Evolutionary conservation across 1,139 yeast genomes (phyloP).

Genomic region (Hemisphaericaspora xylanilytica): DNA sequence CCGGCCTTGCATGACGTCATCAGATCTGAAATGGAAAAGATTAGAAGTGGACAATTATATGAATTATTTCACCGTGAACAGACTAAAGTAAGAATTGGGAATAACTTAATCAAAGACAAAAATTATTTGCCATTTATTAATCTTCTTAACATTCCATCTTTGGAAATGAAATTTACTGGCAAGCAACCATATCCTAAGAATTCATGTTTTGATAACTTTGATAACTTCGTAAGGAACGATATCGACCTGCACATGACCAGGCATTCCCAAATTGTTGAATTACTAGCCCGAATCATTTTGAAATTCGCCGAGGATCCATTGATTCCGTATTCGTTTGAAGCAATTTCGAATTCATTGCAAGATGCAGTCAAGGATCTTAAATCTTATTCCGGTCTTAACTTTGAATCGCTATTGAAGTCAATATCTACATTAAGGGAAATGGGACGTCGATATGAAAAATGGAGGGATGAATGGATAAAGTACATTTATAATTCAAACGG

Average conservation of each 20-base stretch:
- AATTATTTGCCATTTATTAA: slow-evolving; percentile 70
- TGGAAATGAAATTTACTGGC: slow-evolving; percentile 51
- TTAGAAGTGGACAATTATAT: slow-evolving; percentile 22
- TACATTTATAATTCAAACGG: slow-evolving; percentile 34
- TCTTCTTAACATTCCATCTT: slow-evolving; percentile 65
- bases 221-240: slow-evolving; percentile 43
- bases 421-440: slow-evolving; percentile 23
- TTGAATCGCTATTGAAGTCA: slow-evolving; percentile 24
- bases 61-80: slow-evolving; percentile 21
- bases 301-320: slow-evolving; percentile 70
- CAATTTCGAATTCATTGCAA: slow-evolving; percentile 46
- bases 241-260: slow-evolving; percentile 58
- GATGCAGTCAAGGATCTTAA: slow-evolving; percentile 49
- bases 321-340: slow-evolving; percentile 63
- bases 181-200: slow-evolving; percentile 49
- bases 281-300: slow-evolving; percentile 53
- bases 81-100: slow-evolving; percentile 29
- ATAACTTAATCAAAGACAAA: slow-evolving; percentile 50
- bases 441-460: slow-evolving; percentile 33
- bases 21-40: slow-evolving; percentile 37
- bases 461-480: slow-evolving; percentile 57
- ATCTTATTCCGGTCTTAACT: slow-evolving; percentile 23
- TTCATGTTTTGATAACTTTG: slow-evolving; percentile 68
- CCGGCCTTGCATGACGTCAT: slow-evolving; percentile 58
- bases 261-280: slow-evolving; percentile 57